Conservation (phyloP, 1,139 yeast species). For the Hansenula lynferdii region DNA sequence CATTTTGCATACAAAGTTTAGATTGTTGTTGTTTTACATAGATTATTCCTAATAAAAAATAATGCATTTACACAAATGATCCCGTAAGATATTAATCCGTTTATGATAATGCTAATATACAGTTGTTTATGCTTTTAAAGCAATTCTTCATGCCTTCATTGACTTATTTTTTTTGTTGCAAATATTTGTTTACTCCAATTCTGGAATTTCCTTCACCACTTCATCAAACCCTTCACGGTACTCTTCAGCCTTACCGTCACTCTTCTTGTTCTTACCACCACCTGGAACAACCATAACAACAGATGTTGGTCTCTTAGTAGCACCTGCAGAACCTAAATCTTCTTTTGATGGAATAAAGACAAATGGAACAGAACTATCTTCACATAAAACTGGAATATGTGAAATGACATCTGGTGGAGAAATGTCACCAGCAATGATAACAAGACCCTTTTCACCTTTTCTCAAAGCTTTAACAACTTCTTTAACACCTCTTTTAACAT, state of each 20-base stretch:
- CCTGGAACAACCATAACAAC: constrained; percentile 98
- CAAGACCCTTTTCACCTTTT: constrained; percentile 97
- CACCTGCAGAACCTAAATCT: constrained; percentile 98
- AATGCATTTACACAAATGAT: too few relatives aligned
- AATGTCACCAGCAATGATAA: constrained; percentile 95
- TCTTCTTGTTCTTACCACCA: constrained; percentile 81
- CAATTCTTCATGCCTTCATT: constrained; percentile 1
- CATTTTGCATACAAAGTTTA: not conserved
- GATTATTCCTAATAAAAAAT: too few relatives aligned
- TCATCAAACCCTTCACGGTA: constrained; percentile 93
- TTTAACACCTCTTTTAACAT: constrained; percentile 97
- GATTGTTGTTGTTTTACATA: too few relatives aligned
- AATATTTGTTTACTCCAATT: constrained; percentile 4
- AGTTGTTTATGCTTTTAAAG: not conserved
- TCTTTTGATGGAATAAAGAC: constrained; percentile 95
- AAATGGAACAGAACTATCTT: constrained; percentile 86
- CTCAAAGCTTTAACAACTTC: constrained; percentile 97
- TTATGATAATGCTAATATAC: constrained; percentile 1
- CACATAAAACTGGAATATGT: constrained; percentile 96
- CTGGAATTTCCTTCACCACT: constrained; percentile 78
- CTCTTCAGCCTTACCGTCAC: constrained; percentile 76
- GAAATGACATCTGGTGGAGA: constrained; percentile 97
- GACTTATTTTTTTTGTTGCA: not conserved
- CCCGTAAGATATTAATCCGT: too few relatives aligned
- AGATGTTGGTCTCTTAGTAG: constrained; percentile 98